Conservation (phyloP, 1,284 basidiomycete species). For the Naganishia sp. region DNA sequence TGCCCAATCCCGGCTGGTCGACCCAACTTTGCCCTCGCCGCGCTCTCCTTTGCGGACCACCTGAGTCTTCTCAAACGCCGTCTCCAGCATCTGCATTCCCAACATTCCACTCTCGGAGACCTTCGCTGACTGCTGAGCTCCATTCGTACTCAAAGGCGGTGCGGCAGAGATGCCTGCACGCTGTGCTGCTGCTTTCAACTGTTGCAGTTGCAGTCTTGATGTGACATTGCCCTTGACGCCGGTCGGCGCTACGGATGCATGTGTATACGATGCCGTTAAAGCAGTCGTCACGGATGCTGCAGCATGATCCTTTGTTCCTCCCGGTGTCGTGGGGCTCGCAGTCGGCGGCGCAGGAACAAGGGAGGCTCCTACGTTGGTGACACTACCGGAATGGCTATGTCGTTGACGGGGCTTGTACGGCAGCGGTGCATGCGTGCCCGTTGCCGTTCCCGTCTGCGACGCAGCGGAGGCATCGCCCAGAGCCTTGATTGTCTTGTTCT, state of each 20-base stretch:
- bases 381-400: constrained; percentile 21
- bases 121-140: neutral
- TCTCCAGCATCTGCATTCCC: constrained; percentile 82
- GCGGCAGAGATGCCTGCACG: constrained; percentile 62
- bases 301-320: constrained; percentile 5
- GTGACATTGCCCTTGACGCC: constrained; percentile 36
- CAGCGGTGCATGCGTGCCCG: constrained; percentile 11
- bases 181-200: constrained; percentile 77
- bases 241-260: constrained; percentile 17
- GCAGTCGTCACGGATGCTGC: constrained; percentile 10
- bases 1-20: constrained; percentile 65
- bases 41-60: constrained; percentile 61
- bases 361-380: constrained; percentile 6
- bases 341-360: constrained; percentile 14
- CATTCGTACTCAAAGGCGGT: neutral
- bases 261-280: constrained; percentile 25
- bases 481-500: neutral
- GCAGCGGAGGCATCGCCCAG: no score
- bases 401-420: constrained; percentile 50
- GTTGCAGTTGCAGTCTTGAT: constrained; percentile 66
- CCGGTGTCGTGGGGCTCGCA: constrained; percentile 39
- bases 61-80: constrained; percentile 67
- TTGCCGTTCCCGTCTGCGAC: neutral
- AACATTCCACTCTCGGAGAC: constrained; percentile 54
- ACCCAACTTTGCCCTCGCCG: constrained; percentile 46